phyloP scores from a whole-genome alignment of 1,284 basidiomycete species.

The Pseudozyma sp. region DNA sequence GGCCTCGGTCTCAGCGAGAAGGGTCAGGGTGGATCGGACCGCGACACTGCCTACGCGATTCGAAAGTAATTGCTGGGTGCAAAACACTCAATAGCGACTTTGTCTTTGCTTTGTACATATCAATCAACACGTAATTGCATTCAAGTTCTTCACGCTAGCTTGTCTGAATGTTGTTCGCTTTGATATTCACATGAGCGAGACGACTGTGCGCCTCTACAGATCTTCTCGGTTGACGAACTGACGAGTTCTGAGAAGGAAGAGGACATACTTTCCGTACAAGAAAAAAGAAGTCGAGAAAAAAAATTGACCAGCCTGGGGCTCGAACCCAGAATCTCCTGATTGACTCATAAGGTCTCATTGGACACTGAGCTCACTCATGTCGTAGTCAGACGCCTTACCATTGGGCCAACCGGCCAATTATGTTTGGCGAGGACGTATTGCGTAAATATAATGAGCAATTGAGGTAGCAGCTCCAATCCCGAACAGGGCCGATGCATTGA shows the following conservation, averaged over 20 bases:
- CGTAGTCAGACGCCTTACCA: slow-evolving; percentile 60
- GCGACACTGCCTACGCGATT: slow-evolving; percentile 61
- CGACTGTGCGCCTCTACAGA: too few species aligned
- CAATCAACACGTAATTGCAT: not conserved
- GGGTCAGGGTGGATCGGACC: slow-evolving; percentile 60
- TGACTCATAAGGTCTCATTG: too few species aligned
- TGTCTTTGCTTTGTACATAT: not conserved
- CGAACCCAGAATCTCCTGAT: slow-evolving; percentile 60
- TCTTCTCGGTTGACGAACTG: too few species aligned
- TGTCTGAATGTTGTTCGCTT: too few species aligned
- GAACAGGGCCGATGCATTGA: slow-evolving; percentile 12
- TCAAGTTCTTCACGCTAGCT: too few species aligned
- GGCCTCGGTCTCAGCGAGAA: slow-evolving; percentile 58
- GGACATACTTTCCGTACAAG: not conserved
- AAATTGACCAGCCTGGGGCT: slow-evolving; percentile 55
- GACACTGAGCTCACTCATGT: too few species aligned
- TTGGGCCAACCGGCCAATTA: slow-evolving; percentile 53
- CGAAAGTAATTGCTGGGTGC: slow-evolving; percentile 23
- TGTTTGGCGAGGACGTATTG: not conserved
- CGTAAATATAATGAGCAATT: slow-evolving; percentile 3
- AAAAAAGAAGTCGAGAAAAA: not conserved
- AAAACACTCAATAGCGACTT: not conserved
- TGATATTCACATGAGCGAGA: not conserved
- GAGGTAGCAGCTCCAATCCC: not conserved
- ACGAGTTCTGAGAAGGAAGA: not conserved